These are phyloP conservation scores for Cyclotella choctawhatcheeana DNA, from an alignment of 108 stramenopile genomes.

Conservation along the genomic window DNA sequence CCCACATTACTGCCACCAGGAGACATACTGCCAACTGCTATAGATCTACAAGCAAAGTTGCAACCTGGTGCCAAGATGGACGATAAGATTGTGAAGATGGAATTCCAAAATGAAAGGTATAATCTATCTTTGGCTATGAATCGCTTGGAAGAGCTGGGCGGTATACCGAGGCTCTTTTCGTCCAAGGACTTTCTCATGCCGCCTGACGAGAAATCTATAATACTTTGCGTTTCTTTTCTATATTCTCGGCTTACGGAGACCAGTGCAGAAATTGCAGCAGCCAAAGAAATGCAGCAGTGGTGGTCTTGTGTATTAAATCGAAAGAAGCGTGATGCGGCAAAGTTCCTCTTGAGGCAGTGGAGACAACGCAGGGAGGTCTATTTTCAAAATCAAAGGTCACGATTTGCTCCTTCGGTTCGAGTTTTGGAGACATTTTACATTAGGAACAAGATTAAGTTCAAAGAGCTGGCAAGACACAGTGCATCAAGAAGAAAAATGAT, in stretches of 20 bases:
- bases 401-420: slow-evolving; percentile 53
- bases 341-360: slow-evolving; percentile 49
- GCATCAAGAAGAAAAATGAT: slow-evolving; percentile 15
- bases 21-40: slow-evolving; percentile 62
- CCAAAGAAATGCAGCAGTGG: slow-evolving; percentile 61
- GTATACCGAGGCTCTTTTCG: slow-evolving; percentile 86
- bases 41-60: slow-evolving; percentile 6
- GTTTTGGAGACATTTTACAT: slow-evolving; percentile 56
- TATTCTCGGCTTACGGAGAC: slow-evolving; percentile 90
- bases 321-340: slow-evolving; percentile 51
- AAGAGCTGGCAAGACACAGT: background rate
- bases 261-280: slow-evolving; percentile 74
- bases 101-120: slow-evolving; percentile 61
- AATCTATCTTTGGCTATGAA: slow-evolving; percentile 68
- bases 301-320: slow-evolving; percentile 25
- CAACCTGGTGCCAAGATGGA: slow-evolving; percentile 14
- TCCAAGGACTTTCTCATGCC: slow-evolving; percentile 63
- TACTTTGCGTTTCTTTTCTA: slow-evolving; percentile 82
- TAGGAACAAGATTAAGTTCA: slow-evolving; percentile 4
- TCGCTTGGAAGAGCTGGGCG: slow-evolving; percentile 77
- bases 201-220: slow-evolving; percentile 83
- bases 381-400: slow-evolving; percentile 36
- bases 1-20: slow-evolving; percentile 63
- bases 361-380: slow-evolving; percentile 45
- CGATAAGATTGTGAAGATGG: slow-evolving; percentile 29